Percentiles rank a stretch among this genome's conserved stretches.
These are phyloP conservation scores for Tolypocladium inflatum DNA, from an alignment of 2,329 filamentous ascomycete genomes.

Conservation along the genomic window DNA sequence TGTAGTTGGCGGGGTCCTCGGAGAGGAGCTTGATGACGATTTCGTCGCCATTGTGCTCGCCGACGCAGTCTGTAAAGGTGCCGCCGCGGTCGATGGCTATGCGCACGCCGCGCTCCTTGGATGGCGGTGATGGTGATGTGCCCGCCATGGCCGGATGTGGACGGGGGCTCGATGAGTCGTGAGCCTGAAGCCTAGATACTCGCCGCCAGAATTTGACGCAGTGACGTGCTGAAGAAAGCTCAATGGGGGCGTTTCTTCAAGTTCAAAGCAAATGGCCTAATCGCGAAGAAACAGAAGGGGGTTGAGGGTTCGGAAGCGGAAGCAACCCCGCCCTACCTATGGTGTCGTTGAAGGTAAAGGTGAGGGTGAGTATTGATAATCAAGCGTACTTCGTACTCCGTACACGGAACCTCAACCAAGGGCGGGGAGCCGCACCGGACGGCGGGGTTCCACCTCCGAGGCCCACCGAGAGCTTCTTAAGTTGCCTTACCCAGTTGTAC, in stretches of 20 bases:
- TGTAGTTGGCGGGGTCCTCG: conserved; percentile 62
- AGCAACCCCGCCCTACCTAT: background rate
- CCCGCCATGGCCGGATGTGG: conserved; percentile 9
- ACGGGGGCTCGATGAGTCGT: background rate
- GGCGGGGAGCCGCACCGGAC: background rate
- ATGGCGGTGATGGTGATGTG: background rate
- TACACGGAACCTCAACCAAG: background rate
- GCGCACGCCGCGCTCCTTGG: conserved; percentile 12
- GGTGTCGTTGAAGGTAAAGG: background rate
- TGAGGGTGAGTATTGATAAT: background rate
- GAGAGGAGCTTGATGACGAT: conserved; percentile 64
- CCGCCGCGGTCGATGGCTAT: conserved; percentile 25
- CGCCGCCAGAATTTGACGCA: background rate
- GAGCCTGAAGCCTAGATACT: background rate
- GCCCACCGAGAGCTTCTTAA: background rate
- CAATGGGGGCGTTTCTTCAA: background rate
- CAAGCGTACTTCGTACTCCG: background rate
- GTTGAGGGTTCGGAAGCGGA: background rate
- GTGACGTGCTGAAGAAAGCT: background rate
- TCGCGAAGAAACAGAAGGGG: background rate
- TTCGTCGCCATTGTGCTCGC: conserved; percentile 55
- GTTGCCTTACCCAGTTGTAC: too few species aligned
- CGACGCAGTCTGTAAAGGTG: conserved; percentile 63
- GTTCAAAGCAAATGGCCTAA: background rate
- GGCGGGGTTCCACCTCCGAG: background rate